Evolutionary conservation across 176 grass and related monocot species (phyloP), one percentile per base, ranked within the genome.

Genomic region (Olyra latifolia): DNA sequence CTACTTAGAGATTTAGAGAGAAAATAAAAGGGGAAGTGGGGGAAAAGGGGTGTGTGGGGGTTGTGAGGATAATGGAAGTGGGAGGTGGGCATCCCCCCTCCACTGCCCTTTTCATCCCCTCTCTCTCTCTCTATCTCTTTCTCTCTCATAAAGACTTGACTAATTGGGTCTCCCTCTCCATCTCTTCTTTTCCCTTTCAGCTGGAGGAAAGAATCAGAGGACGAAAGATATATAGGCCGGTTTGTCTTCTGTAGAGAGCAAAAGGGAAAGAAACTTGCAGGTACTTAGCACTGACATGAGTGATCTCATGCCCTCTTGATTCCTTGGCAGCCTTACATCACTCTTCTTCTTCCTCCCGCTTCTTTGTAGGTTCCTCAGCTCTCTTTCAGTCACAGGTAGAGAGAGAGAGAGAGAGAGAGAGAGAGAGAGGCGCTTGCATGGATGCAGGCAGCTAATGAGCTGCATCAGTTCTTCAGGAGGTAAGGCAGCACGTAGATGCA

Each of bases 21-120:
- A 84, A 72, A 84, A 88, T 72, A 60, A 78, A 89, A 83, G 53
- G 47, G 60, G 73, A 41, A 77, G 19, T 69, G 62, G 80, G 87
- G 84, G 64, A 47, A 79, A 84, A 86, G 87, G 55, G 42, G 25
- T 74, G 58, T 22, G 70, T 44, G 78, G 59, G 76, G 60, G 76
- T 69, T 83, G 78, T 86, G 82, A 85, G 83, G 89, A 94, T 98
- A 89, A 94, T 91, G 90, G 83, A 75, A 95, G 90, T 86, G 91
- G 91, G 87, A 86, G 89, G 89, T 92, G 81, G 87, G 79, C 81
- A 88, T 91, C 87, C 94, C 66, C 91, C 65, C 82, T 94, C 85
- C 71, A 62, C 85, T 87, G 83, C 78, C 57, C 62, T 58, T 63
- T 70, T 90, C 77, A 80, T 59, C 52, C 85, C 83, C 28, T 44